Base-by-base conservation (phyloP, 1,139 yeast species). In the Candida labiduridarum region DNA sequence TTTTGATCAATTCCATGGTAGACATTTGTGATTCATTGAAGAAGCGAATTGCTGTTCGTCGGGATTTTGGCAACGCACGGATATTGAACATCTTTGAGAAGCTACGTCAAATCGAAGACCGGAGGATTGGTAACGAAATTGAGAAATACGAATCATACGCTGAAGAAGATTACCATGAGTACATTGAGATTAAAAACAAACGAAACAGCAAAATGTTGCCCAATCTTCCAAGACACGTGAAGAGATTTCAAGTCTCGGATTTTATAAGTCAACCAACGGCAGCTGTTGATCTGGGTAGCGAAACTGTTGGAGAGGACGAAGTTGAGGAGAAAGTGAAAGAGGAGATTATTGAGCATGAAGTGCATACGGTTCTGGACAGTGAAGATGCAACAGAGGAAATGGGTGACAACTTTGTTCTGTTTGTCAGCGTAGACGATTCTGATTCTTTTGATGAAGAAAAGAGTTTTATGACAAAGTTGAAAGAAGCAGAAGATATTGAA, bases 81-180 rank as follows among this genome's bases (percentile, higher is more conserved):
- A 54, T 81, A 4, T 52, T 62, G 9, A 63, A 63, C 44, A 63
- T 80, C 1, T 74, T 79, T 45, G 75, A 74, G 42, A 68, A 69
- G 44, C 60, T 79, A 14, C 67, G 64, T 46, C 61, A 56, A 0
- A 58, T 80, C 15, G 63, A 71, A 44, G 74, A 73, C 57, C 67
- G 62, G 10, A 69, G 80, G 41, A 68, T 80, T 34, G 65, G 67
- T 48, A 80, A 78, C 48, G 78, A 79, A 51, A 74, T 80, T 34
- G 74, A 72, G 12, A 70, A 69, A 47, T 81, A 77, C 53, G 74
- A 73, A 49, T 62, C 59, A 1, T 68, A 57, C 42, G 78, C 77
- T 1, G 77, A 72, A 44, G 78, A 71, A 10, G 84, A 79, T 54
- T 67, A 52, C 30, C 44, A 48, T 41, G 49, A 38, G 19, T 52